Evolutionary conservation across 441 rosid genomes (phyloP).

Genomic region (Omphalea diandra): DNA sequence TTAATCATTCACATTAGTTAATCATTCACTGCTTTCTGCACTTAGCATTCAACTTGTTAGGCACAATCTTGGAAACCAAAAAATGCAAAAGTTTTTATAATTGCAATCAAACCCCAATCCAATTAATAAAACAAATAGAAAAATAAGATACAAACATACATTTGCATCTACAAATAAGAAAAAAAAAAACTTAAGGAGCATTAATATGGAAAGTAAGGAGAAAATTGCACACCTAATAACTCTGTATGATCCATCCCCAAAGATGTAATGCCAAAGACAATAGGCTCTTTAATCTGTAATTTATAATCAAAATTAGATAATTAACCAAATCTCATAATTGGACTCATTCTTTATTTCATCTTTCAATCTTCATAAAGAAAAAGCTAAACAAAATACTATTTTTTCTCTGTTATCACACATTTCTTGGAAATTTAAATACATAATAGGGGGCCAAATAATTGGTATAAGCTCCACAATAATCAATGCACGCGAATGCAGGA

Average conservation of each 20-base stretch:
- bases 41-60: neutral
- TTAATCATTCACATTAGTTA: conserved; percentile 5
- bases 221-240: conserved; percentile 49
- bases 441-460: neutral
- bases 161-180: neutral
- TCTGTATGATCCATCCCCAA: conserved; percentile 92
- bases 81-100: neutral
- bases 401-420: neutral
- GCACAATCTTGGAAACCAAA: neutral
- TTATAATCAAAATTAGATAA: conserved; percentile 4
- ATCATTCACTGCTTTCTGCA: too few species aligned
- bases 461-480: neutral
- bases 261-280: conserved; percentile 82
- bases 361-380: neutral
- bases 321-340: conserved; percentile 11
- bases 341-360: neutral
- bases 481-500: conserved; percentile 1
- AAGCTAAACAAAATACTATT: neutral
- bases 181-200: neutral
- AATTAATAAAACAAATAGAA: neutral
- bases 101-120: neutral
- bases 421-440: neutral
- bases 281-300: conserved; percentile 72
- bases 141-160: neutral
- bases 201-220: conserved; percentile 1